Evolutionary conservation across 2,329 filamentous ascomycete species (phyloP).

Genomic region (Malbranchea zuffiana): DNA sequence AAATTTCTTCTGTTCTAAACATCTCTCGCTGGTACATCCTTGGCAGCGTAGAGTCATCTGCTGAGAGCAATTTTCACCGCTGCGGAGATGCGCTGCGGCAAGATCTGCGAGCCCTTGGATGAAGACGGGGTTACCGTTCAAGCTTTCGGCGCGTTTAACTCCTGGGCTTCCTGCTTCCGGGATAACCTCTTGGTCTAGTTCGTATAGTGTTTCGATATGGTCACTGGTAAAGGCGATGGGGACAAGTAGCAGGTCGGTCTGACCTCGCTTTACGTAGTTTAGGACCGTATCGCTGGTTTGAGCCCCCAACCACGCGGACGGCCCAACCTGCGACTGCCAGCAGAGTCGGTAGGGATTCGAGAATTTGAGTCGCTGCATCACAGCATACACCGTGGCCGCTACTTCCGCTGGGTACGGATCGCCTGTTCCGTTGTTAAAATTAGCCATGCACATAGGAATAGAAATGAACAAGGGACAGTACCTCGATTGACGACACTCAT

Average conservation of each 20-base stretch:
- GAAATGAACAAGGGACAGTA: constrained; percentile 23
- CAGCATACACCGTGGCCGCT: constrained; percentile 86
- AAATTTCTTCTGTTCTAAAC: constrained; percentile 60
- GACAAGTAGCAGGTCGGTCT: constrained; percentile 81
- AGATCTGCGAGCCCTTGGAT: constrained; percentile 83
- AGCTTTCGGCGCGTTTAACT: constrained; percentile 79
- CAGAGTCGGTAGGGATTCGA: constrained; percentile 86
- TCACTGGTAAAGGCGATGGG: constrained; percentile 98
- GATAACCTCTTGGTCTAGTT: constrained; percentile 90
- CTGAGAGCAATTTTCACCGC: constrained; percentile 57
- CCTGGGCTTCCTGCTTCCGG: constrained; percentile 65
- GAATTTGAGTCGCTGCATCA: constrained; percentile 85
- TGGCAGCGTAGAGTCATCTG: constrained; percentile 91
- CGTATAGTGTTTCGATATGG: constrained; percentile 93
- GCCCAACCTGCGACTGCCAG: constrained; percentile 97
- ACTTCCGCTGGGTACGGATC: constrained; percentile 95
- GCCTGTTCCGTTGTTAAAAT: constrained; percentile 39
- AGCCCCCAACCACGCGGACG: constrained; percentile 86
- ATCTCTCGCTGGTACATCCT: constrained; percentile 81
- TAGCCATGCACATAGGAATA: constrained; percentile 1
- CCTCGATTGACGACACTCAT: constrained; percentile 96
- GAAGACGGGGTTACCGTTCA: constrained; percentile 86
- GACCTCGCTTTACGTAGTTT: constrained; percentile 78
- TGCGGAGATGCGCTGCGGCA: constrained; percentile 66
- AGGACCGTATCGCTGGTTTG: constrained; percentile 84